Evolutionary conservation across 352 stramenopile genomes (phyloP).

Genomic region (Pythium folliculosum): DNA sequence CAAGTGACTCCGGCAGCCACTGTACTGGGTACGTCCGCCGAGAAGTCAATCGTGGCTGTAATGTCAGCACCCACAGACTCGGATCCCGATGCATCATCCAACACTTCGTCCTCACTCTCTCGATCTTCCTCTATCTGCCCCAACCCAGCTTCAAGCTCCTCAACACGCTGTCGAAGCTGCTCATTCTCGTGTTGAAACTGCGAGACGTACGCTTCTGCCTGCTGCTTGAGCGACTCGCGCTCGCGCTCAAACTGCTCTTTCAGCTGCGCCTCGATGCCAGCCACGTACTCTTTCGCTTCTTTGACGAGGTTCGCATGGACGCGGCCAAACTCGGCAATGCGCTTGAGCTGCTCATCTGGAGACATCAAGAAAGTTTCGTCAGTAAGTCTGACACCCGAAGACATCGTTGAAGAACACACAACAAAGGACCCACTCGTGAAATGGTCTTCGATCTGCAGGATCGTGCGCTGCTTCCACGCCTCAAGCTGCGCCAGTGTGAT

Average conservation of each 20-base stretch:
- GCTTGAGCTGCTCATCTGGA: conserved; percentile 75
- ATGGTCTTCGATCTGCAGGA: conserved; percentile 65
- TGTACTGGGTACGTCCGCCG: background rate
- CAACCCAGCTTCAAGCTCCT: conserved; percentile 32
- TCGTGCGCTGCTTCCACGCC: conserved; percentile 58
- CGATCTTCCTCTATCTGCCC: conserved; percentile 15
- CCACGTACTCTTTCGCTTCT: conserved; percentile 69
- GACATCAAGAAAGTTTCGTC: background rate
- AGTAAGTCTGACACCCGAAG: background rate
- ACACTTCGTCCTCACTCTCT: background rate
- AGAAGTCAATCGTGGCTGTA: background rate
- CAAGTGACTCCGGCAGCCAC: background rate
- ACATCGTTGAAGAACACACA: conserved; percentile 4
- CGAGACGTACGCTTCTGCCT: conserved; percentile 56
- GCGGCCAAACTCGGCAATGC: conserved; percentile 75
- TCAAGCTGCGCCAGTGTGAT: conserved; percentile 52
- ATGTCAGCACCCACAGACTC: background rate
- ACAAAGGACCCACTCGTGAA: conserved; percentile 52
- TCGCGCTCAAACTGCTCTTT: conserved; percentile 53
- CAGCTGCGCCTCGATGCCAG: conserved; percentile 56
- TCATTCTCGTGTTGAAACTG: conserved; percentile 54
- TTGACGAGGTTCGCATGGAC: conserved; percentile 65
- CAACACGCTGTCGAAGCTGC: conserved; percentile 30
- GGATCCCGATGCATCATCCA: background rate
- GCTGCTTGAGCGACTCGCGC: conserved; percentile 37